Conservation (phyloP, 2,329 filamentous ascomycete genomes). For the Teratosphaeriaceae sp. region DNA sequence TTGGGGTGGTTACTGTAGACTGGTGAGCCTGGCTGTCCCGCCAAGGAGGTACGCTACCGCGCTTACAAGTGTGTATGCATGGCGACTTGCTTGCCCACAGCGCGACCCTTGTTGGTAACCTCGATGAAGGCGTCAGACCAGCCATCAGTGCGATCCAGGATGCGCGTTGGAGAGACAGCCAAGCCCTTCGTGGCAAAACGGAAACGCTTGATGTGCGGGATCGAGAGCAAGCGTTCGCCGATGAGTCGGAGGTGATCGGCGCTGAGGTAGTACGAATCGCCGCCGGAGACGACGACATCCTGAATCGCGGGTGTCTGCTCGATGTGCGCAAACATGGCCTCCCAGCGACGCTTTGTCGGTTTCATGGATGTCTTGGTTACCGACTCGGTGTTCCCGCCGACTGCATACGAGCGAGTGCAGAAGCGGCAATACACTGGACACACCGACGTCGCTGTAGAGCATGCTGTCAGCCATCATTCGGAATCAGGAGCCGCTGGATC, state of each 20-base stretch:
- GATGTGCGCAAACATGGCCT: conserved; percentile 53
- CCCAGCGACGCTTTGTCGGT: conserved; percentile 44
- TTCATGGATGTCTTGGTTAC: conserved; percentile 33
- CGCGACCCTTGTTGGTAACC: conserved; percentile 45
- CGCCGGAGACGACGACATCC: conserved; percentile 58
- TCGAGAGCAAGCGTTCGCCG: conserved; percentile 49
- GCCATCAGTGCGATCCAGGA: conserved; percentile 46
- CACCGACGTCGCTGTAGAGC: conserved; percentile 46
- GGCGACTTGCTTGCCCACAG: conserved; percentile 53
- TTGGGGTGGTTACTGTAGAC: conserved; percentile 56
- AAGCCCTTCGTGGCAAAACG: conserved; percentile 58
- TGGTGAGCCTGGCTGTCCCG: too few relatives aligned
- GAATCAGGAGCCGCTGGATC: conserved; percentile 14
- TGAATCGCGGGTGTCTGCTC: conserved; percentile 42
- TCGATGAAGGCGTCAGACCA: conserved; percentile 50
- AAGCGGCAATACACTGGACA: conserved; percentile 59
- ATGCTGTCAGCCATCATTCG: not conserved
- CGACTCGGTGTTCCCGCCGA: conserved; percentile 49
- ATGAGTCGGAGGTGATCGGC: conserved; percentile 48
- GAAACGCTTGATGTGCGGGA: conserved; percentile 53
- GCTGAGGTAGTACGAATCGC: conserved; percentile 53
- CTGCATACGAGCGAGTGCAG: conserved; percentile 55
- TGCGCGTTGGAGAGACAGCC: conserved; percentile 51
- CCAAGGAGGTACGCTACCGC: too few relatives aligned
- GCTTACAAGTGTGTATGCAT: conserved; percentile 63